phyloP scores from a whole-genome alignment of 257 asterid species.

The Solanum bukasovii region DNA sequence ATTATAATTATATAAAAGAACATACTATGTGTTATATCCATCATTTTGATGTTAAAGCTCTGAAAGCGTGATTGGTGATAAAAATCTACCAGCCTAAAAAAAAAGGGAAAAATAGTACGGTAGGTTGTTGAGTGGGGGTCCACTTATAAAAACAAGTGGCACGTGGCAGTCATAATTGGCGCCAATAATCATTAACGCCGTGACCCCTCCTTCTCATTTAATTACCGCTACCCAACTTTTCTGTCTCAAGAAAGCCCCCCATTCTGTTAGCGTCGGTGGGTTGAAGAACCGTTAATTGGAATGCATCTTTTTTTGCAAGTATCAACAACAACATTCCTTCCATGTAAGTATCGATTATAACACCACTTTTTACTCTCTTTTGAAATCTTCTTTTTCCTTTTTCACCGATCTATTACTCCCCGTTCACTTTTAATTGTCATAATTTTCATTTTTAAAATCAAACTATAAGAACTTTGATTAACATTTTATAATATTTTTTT shows the following conservation, averaged over 20 bases:
- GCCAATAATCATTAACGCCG: constrained; percentile 1
- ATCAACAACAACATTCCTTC: neutral
- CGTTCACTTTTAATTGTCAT: too few relatives aligned
- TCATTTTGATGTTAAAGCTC: neutral
- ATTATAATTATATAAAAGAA: neutral
- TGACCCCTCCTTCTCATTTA: neutral
- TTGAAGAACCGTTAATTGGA: neutral
- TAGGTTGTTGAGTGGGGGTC: neutral
- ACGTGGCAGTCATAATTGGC: constrained; percentile 6
- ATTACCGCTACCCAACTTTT: neutral
- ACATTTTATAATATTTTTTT: too few relatives aligned
- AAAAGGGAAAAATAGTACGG: neutral
- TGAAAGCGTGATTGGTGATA: neutral
- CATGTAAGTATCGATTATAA: neutral
- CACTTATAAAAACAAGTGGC: neutral
- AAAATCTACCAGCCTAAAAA: neutral
- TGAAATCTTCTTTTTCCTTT: neutral
- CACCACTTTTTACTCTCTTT: neutral
- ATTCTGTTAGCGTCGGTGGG: constrained; percentile 1
- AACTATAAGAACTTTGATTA: too few relatives aligned
- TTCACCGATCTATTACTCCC: too few relatives aligned
- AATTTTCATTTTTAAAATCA: too few relatives aligned
- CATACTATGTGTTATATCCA: neutral
- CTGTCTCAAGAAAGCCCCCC: neutral
- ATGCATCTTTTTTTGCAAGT: neutral